These are phyloP conservation scores for Panicum miliaceum DNA, from an alignment of 176 grass and related monocot genomes.

Conservation along the genomic window DNA sequence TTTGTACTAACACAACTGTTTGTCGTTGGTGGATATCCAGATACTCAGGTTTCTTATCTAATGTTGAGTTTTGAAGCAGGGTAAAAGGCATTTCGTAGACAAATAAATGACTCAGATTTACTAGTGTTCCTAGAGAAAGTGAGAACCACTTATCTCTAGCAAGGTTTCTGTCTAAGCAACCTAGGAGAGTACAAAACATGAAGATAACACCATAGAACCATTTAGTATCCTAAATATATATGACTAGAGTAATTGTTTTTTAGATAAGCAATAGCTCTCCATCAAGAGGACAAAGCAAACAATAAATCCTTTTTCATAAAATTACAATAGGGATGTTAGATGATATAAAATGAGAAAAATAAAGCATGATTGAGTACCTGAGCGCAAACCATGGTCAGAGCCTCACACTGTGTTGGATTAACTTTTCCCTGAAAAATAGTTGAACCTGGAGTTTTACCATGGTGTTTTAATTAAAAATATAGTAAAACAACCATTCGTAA, in stretches of 20 bases:
- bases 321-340: conserved; percentile 1
- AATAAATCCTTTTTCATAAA: conserved; percentile 11
- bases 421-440: conserved; percentile 86
- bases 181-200: not conserved
- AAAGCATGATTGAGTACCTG: conserved; percentile 61
- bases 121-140: not conserved
- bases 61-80: not conserved
- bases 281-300: conserved; percentile 33
- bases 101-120: not conserved
- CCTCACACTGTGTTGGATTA: conserved; percentile 96
- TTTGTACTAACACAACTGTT: not conserved
- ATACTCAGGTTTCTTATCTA: conserved; percentile 11
- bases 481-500: conserved; percentile 30
- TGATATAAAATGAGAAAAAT: conserved; percentile 22
- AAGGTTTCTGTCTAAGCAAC: not conserved
- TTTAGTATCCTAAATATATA: conserved; percentile 1
- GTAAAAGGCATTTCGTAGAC: conserved; percentile 2
- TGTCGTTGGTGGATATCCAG: not conserved
- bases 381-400: conserved; percentile 99
- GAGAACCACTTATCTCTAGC: not conserved
- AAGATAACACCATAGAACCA: not conserved
- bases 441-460: not conserved
- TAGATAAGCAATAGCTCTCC: not conserved
- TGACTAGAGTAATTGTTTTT: not conserved
- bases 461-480: not conserved